Conservation (phyloP, 2,329 filamentous ascomycete species). For the Nemania bipapillata region DNA sequence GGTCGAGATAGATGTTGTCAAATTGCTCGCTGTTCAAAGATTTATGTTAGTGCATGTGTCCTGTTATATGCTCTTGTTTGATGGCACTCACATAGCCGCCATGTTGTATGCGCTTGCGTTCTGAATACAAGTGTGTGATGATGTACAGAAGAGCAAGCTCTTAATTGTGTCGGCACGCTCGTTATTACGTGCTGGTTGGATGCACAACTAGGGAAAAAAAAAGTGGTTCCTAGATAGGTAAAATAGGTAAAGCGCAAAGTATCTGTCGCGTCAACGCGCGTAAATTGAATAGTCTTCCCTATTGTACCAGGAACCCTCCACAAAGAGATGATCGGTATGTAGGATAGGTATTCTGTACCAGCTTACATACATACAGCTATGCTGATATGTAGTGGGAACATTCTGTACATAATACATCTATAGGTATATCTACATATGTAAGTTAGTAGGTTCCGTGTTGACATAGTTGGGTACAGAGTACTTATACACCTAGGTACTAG, state of each 20-base stretch:
- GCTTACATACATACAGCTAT: too few species aligned
- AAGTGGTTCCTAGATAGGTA: constrained; percentile 28
- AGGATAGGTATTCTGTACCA: too few species aligned
- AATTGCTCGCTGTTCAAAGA: constrained; percentile 80
- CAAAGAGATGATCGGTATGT: too few species aligned
- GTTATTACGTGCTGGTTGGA: constrained; percentile 5
- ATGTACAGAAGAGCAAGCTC: constrained; percentile 5
- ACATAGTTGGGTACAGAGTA: too few species aligned
- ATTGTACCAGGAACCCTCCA: too few species aligned
- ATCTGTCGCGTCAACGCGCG: constrained; percentile 38
- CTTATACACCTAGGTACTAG: too few species aligned
- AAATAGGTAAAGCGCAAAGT: constrained; percentile 29
- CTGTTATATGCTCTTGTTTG: background rate
- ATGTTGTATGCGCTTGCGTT: constrained; percentile 37
- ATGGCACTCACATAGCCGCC: constrained; percentile 47
- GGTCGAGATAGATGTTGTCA: constrained; percentile 94
- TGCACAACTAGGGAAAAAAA: constrained; percentile 9
- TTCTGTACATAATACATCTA: too few species aligned
- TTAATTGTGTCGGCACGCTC: constrained; percentile 5
- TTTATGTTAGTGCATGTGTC: constrained; percentile 26
- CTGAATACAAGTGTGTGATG: constrained; percentile 18
- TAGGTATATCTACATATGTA: too few species aligned
- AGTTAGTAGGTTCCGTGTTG: too few species aligned
- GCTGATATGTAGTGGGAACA: too few species aligned
- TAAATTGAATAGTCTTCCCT: background rate